Base-by-base conservation (phyloP, 2,329 filamentous ascomycete species). In the Botrytis squamosa region DNA sequence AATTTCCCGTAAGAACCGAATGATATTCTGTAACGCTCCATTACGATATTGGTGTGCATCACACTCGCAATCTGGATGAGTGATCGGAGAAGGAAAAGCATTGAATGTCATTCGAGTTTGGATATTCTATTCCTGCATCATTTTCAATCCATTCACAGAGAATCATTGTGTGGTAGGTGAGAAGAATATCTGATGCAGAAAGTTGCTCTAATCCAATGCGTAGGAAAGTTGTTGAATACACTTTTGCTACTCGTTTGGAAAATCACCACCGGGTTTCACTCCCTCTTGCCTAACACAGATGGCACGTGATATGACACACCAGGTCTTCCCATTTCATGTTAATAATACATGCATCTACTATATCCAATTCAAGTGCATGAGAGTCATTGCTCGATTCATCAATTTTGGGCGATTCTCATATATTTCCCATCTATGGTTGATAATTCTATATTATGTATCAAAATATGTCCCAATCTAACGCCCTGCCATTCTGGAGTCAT, bases 301-400 rank as follows among this genome's bases (percentile, higher is more conserved):
- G 25, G 0, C 65, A 68, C 65, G 65, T 57, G 65, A 68, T 14
- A 33, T 7, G 0, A 5, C 9, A 57, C 65, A 57, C 7, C 18
- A 68, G 20, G 65, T 36, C 49, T 55, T 57, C n/a, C 65, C 33
- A 67, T 52, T 66, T 52, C 65, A 68, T 68, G 46, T 22, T 38
- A 22, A 16, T 29, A 55, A 55, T 55, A 25, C 14, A 40, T 40
- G 25, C 22, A 55, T 25, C 25, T 55, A 16, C 65, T 29, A 14
- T 25, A 7, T 55, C 55, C 46, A 20, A 20, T 7, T 40, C 25
- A 22, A 68, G 65, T 55, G 36, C 65, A 68, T 68, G 4, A 55
- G 38, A 40, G 46, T 29, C 22, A 29, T 2, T 55, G 25, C 36
- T 55, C 22, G 22, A 38, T 40, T 67, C 22, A 52, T 52, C 18